Conservation (phyloP, 306 rosid genomes). For the Quercus agrifolia region DNA sequence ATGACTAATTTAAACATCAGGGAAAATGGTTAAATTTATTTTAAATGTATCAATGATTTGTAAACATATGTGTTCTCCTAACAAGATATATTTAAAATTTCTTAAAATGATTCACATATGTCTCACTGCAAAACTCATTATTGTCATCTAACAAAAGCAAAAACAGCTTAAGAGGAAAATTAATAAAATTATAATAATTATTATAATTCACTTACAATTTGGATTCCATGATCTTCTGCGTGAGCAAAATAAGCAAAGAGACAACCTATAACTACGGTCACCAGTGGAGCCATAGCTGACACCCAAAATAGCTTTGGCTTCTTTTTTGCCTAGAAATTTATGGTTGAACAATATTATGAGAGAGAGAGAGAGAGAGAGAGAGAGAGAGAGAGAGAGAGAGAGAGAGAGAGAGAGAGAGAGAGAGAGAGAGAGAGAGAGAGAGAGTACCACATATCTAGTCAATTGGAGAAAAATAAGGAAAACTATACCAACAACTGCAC, state of each 20-base stretch:
- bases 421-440: slow-evolving; percentile 1
- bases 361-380: not conserved
- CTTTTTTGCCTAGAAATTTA: slow-evolving; percentile 44
- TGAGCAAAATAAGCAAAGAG: slow-evolving; percentile 53
- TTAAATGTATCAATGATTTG: not conserved
- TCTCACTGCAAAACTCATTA: no score
- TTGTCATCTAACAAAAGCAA: not conserved
- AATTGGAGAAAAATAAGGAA: slow-evolving; percentile 50
- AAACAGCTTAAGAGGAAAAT: not conserved
- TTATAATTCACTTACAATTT: slow-evolving; percentile 39
- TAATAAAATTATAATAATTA: not conserved
- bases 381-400: not conserved
- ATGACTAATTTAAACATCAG: not conserved
- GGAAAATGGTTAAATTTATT: not conserved
- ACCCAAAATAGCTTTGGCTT: slow-evolving; percentile 81
- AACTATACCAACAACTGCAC: slow-evolving; percentile 53
- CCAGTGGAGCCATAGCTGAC: slow-evolving; percentile 74
- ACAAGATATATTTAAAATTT: no score
- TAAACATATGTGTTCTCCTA: no score
- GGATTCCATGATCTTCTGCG: slow-evolving; percentile 60
- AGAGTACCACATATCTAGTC: slow-evolving; percentile 49
- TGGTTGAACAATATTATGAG: not conserved
- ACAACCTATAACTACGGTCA: slow-evolving; percentile 46
- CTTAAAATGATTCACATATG: no score
- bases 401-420: slow-evolving; percentile 8